A percentile compares a stretch with the other conserved stretches of the same genome.
Evolutionary conservation across 768 basidiomycete species (phyloP).

Genomic region (Xerocomus potaroensis): DNA sequence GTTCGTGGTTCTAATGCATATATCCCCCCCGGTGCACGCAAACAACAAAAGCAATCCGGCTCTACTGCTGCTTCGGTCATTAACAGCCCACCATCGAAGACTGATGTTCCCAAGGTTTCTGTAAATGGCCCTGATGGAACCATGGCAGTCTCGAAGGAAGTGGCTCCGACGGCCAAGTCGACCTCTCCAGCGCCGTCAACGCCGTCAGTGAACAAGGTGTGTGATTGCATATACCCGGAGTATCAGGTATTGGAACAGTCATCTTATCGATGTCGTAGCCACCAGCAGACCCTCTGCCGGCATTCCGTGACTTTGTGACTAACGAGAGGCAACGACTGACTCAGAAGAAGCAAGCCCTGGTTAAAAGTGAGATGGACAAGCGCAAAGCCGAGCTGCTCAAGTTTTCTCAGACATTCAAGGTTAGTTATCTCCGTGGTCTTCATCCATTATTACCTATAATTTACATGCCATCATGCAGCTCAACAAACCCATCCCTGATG

Average conservation of each 20-base stretch:
- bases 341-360: constrained; percentile 84
- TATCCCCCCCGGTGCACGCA: constrained; percentile 88
- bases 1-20: constrained; percentile 87
- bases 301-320: constrained; percentile 90
- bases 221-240: constrained; percentile 3
- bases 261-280: constrained; percentile 40
- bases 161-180: constrained; percentile 48
- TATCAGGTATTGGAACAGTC: neutral
- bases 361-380: constrained; percentile 93
- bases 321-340: constrained; percentile 87
- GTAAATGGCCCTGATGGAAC: constrained; percentile 76
- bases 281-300: constrained; percentile 70
- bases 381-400: constrained; percentile 89
- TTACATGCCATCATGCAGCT: constrained; percentile 44
- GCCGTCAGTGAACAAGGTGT: constrained; percentile 49
- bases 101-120: constrained; percentile 67
- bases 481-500: constrained; percentile 92
- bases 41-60: constrained; percentile 35
- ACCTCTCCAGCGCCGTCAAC: constrained; percentile 59
- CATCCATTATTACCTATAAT: neutral
- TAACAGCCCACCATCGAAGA: constrained; percentile 25
- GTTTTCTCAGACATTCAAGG: constrained; percentile 95
- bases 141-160: constrained; percentile 39
- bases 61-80: constrained; percentile 29
- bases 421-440: constrained; percentile 30